These are phyloP conservation scores for Brassica balearica DNA, from an alignment of 441 rosid genomes.

Conservation along the genomic window DNA sequence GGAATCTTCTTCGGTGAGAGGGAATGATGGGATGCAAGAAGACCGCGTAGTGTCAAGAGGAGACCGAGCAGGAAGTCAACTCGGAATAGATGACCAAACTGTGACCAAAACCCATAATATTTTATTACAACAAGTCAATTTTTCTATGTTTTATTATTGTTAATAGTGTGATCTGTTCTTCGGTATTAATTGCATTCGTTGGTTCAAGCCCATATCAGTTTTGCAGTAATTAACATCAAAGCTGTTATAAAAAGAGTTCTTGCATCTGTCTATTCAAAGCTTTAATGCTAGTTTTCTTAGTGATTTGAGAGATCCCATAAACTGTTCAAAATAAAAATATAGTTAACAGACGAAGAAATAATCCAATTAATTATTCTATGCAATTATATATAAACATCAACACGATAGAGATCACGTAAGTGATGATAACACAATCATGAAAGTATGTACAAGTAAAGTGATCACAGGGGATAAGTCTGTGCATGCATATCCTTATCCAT, in stretches of 20 bases:
- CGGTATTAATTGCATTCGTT: neutral
- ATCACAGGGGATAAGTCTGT: too few species aligned
- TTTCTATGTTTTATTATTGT: slow-evolving; percentile 3
- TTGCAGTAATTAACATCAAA: neutral
- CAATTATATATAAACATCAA: neutral
- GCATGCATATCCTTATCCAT: too few species aligned
- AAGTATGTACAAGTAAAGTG: too few species aligned
- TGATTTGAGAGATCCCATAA: neutral
- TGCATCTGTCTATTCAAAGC: neutral
- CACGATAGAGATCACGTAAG: neutral
- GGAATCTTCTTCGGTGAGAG: slow-evolving; percentile 19
- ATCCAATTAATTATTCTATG: too few species aligned
- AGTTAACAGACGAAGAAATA: neutral
- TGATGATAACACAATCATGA: too few species aligned
- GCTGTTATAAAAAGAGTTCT: neutral
- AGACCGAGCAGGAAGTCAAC: neutral
- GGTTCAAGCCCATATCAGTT: neutral
- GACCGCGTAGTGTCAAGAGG: neutral
- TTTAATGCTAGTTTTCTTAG: neutral
- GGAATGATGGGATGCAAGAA: neutral
- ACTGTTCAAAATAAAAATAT: neutral
- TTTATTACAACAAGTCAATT: neutral
- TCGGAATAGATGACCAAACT: neutral
- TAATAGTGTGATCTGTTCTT: neutral
- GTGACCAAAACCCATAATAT: neutral